phyloP scores from a whole-genome alignment of 1,284 basidiomycete genomes.

The Vanrija sp. region DNA sequence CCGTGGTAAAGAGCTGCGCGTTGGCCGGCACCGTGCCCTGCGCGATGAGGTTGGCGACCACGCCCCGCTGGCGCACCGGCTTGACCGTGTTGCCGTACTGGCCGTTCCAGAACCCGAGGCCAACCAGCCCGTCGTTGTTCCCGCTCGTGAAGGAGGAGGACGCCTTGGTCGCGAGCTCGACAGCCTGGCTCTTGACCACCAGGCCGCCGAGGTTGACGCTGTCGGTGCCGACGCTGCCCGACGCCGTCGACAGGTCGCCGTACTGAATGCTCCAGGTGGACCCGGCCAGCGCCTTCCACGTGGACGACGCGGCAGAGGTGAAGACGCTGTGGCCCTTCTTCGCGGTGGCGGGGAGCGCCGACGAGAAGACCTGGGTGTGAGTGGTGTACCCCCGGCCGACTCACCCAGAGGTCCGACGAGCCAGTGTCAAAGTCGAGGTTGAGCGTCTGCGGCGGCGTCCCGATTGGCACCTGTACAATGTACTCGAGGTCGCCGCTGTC shows the following conservation, averaged over 20 bases:
- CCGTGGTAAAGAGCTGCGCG: no score
- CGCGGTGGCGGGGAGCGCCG: no score
- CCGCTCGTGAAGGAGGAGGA: constrained; percentile 47
- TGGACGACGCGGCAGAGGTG: constrained; percentile 11
- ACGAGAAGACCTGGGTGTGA: not conserved
- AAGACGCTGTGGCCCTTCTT: constrained; percentile 15
- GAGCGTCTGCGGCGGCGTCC: constrained; percentile 53
- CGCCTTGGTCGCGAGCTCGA: constrained; percentile 52
- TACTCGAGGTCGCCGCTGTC: constrained; percentile 40
- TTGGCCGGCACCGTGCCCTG: no score
- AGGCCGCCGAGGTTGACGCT: constrained; percentile 76
- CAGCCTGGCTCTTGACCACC: constrained; percentile 63
- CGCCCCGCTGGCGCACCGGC: constrained; percentile 56
- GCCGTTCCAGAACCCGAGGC: constrained; percentile 51
- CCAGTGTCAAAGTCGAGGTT: constrained; percentile 59
- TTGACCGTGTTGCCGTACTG: constrained; percentile 38
- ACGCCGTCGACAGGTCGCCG: constrained; percentile 60
- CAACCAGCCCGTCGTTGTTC: constrained; percentile 42
- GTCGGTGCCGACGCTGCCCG: constrained; percentile 67
- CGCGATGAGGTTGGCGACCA: constrained; percentile 55
- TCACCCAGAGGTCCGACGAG: constrained; percentile 55
- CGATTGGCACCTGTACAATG: constrained; percentile 40
- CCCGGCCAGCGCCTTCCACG: constrained; percentile 17
- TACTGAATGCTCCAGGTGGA: constrained; percentile 40
- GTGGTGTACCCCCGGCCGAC: constrained; percentile 24